These are phyloP conservation scores for Metschnikowia orientalis DNA, from an alignment of 805 yeast species.

Conservation along the genomic window DNA sequence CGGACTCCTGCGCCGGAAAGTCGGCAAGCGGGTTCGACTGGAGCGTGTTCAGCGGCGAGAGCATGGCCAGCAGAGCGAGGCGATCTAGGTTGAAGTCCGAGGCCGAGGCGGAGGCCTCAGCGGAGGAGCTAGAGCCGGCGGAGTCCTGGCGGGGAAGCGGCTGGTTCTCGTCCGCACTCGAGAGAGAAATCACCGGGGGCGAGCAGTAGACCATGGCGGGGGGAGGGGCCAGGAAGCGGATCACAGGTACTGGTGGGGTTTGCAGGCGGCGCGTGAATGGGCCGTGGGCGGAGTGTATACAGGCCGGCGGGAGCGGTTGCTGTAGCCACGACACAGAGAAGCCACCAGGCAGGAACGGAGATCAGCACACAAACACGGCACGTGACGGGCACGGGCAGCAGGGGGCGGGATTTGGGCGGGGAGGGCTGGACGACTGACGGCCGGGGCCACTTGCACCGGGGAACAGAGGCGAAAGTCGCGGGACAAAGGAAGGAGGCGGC, in stretches of 20 bases:
- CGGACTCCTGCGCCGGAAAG: conserved; percentile 6
- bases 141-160: neutral
- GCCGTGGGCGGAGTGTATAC: too few relatives aligned
- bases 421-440: too few relatives aligned
- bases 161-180: conserved; percentile 10
- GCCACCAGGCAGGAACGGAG: too few relatives aligned
- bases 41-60: conserved; percentile 11
- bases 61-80: conserved; percentile 2
- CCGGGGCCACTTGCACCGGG: too few relatives aligned
- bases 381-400: too few relatives aligned
- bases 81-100: conserved; percentile 3
- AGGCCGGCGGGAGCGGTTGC: too few relatives aligned
- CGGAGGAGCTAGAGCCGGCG: neutral
- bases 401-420: too few relatives aligned
- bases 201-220: conserved; percentile 12
- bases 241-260: neutral
- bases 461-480: too few relatives aligned
- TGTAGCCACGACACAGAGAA: too few relatives aligned
- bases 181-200: conserved; percentile 15
- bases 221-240: neutral
- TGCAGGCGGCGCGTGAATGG: conserved; percentile 1
- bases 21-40: conserved; percentile 9
- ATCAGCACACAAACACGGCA: too few relatives aligned
- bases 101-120: neutral
- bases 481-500: too few relatives aligned